A percentile compares a stretch with the other conserved stretches of the same genome.
Evolutionary conservation across 2,329 filamentous ascomycete species (phyloP).

Genomic region (Fusarium albidum): DNA sequence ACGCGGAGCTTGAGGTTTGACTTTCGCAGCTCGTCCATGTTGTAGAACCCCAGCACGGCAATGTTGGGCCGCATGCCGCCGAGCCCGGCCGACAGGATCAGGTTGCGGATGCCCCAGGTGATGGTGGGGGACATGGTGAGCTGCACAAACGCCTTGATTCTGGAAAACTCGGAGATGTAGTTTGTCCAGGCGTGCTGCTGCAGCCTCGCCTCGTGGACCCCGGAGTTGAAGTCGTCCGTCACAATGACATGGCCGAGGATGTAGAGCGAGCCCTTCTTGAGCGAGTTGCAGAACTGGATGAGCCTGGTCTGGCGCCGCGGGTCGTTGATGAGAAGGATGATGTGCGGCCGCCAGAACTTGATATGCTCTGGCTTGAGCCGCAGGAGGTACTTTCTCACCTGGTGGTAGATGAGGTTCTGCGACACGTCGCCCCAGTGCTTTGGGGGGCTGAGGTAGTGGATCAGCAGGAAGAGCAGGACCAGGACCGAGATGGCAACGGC

Average conservation of each 20-base stretch:
- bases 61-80: constrained; percentile 93
- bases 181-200: constrained; percentile 87
- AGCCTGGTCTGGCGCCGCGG: constrained; percentile 82
- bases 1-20: constrained; percentile 65
- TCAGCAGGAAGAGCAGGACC: constrained; percentile 80
- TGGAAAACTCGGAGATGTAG: constrained; percentile 82
- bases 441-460: constrained; percentile 85
- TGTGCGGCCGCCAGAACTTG: constrained; percentile 92
- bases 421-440: constrained; percentile 93
- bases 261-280: constrained; percentile 88
- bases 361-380: constrained; percentile 88
- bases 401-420: constrained; percentile 84
- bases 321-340: constrained; percentile 84
- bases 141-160: constrained; percentile 90
- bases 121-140: constrained; percentile 83
- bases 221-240: constrained; percentile 79
- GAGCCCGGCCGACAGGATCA: constrained; percentile 81
- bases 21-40: constrained; percentile 77
- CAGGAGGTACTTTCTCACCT: constrained; percentile 87
- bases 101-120: constrained; percentile 85
- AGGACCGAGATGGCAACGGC: constrained; percentile 77
- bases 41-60: constrained; percentile 81
- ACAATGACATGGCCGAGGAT: constrained; percentile 90
- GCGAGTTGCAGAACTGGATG: constrained; percentile 89
- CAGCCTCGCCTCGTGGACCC: constrained; percentile 80